phyloP scores from a whole-genome alignment of 805 yeast species.

The Saturnispora bothae region DNA sequence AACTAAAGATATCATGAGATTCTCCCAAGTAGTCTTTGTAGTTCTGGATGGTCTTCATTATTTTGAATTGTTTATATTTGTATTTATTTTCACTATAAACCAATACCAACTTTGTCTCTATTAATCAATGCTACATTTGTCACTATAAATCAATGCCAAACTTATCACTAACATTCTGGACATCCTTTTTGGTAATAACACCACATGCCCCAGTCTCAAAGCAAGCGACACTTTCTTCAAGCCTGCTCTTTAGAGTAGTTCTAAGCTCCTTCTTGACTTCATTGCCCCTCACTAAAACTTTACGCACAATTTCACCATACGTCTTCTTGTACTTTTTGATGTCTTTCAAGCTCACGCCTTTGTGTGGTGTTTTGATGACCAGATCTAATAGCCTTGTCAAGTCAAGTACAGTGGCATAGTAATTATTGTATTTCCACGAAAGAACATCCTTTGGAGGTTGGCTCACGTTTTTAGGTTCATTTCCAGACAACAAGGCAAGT shows the following conservation, averaged over 20 bases:
- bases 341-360: not conserved
- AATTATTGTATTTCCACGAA: slow-evolving; percentile 17
- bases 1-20: too few species aligned
- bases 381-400: slow-evolving; percentile 16
- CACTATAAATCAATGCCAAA: slow-evolving; percentile 5
- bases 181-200: slow-evolving; percentile 7
- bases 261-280: slow-evolving; percentile 2
- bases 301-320: not conserved
- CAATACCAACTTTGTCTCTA: too few species aligned
- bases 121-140: too few species aligned
- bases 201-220: slow-evolving; percentile 5
- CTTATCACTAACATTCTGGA: slow-evolving; percentile 3
- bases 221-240: slow-evolving; percentile 12
- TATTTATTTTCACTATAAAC: too few species aligned
- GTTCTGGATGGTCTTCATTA: too few species aligned
- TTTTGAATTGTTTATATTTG: too few species aligned
- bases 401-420: slow-evolving; percentile 17
- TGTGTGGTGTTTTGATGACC: slow-evolving; percentile 3
- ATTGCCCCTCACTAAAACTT: not conserved
- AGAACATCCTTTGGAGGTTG: slow-evolving; percentile 12
- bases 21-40: too few species aligned
- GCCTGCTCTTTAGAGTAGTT: slow-evolving; percentile 9
- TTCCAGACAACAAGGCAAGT: slow-evolving; percentile 8
- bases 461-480: not conserved
- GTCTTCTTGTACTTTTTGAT: slow-evolving; percentile 3